Conservation (phyloP, 805 yeast species). For the Sungouiella blattae region DNA sequence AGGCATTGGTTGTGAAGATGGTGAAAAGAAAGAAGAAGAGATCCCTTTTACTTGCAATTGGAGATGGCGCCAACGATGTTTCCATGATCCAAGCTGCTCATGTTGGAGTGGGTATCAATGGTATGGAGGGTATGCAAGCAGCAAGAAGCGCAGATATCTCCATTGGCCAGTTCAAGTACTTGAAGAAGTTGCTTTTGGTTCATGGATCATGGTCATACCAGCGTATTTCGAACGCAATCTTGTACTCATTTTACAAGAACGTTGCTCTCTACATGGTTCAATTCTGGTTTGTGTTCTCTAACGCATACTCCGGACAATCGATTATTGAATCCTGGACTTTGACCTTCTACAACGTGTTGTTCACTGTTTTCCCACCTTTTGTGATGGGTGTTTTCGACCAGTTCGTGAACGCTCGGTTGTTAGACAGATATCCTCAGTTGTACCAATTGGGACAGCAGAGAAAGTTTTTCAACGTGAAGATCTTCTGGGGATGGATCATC, state of each 20-base stretch:
- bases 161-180: constrained; percentile 89
- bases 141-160: constrained; percentile 97
- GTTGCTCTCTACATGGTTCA: constrained; percentile 96
- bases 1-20: constrained; percentile 92
- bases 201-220: constrained; percentile 99
- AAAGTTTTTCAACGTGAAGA: constrained; percentile 81
- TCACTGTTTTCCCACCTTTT: constrained; percentile 93
- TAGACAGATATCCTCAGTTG: constrained; percentile 89
- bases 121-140: constrained; percentile 99
- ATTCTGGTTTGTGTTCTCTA: constrained; percentile 94
- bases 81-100: constrained; percentile 99
- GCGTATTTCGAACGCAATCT: constrained; percentile 85
- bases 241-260: constrained; percentile 94
- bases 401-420: constrained; percentile 83
- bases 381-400: constrained; percentile 96
- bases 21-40: constrained; percentile 76
- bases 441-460: constrained; percentile 89
- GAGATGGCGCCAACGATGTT: constrained; percentile 99
- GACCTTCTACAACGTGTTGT: constrained; percentile 90
- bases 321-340: constrained; percentile 97
- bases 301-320: constrained; percentile 93
- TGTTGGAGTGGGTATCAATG: constrained; percentile 98
- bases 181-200: constrained; percentile 78
- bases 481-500: constrained; percentile 96
- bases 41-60: constrained; percentile 81